A percentile compares a stretch with the other conserved stretches of the same genome.
Conservation (phyloP, 2,329 filamentous ascomycete species). For the Purpureocillium lavendulum region DNA sequence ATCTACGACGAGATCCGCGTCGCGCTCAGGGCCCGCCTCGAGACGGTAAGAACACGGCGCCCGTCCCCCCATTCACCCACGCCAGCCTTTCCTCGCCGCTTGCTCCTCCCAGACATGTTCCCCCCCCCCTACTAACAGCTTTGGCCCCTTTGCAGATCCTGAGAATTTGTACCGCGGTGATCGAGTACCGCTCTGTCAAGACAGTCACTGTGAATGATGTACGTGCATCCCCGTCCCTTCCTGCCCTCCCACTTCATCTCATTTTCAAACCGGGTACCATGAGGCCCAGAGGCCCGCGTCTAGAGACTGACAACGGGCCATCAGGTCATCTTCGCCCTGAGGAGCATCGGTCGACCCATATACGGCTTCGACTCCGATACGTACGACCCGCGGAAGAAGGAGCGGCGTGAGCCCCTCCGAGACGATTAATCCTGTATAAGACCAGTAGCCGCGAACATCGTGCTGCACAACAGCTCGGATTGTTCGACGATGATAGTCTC, state of each 20-base stretch:
- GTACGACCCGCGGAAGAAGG: slow-evolving; percentile 9
- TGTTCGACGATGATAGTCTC: too few species aligned
- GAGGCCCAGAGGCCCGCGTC: too few species aligned
- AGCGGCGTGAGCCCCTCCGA: not conserved
- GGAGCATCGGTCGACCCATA: slow-evolving; percentile 40
- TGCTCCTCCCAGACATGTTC: too few species aligned
- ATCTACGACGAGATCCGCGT: slow-evolving; percentile 57
- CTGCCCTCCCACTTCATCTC: not conserved
- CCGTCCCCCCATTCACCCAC: too few species aligned
- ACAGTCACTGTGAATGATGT: slow-evolving; percentile 58
- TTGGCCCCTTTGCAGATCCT: too few species aligned
- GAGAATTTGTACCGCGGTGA: slow-evolving; percentile 35
- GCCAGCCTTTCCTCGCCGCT: too few species aligned
- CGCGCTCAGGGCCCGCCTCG: slow-evolving; percentile 41
- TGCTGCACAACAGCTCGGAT: too few species aligned
- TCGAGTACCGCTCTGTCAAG: slow-evolving; percentile 47
- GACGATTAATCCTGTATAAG: too few species aligned
- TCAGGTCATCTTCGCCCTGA: slow-evolving; percentile 48
- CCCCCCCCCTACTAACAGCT: too few species aligned
- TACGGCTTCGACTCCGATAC: slow-evolving; percentile 49
- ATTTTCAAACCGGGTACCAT: too few species aligned
- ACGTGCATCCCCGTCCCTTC: slow-evolving; percentile 12
- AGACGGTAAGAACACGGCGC: slow-evolving; percentile 32
- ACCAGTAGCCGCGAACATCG: too few species aligned
- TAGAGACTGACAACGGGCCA: slow-evolving; percentile 2